Evolutionary conservation across 257 asterid species (phyloP), one percentile per base, ranked within the genome.

Genomic region (Nicotiana obtusifolia): DNA sequence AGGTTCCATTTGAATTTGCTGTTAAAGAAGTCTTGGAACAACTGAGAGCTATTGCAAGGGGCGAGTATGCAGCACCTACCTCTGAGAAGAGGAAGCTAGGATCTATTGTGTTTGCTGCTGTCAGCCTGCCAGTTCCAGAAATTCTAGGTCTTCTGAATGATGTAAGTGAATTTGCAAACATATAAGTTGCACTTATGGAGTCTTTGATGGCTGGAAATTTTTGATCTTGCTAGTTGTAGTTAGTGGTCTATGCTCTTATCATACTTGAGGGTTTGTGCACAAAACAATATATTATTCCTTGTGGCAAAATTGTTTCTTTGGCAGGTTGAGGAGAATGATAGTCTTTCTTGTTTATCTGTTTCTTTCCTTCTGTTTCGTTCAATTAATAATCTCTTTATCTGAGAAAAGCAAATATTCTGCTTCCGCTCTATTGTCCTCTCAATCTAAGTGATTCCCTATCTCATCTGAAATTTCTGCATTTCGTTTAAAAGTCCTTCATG

Each of bases 1-100:
- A 94, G 99, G 93, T 94, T 77, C 97, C 98, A 65, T 95, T 92
- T 81, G 91, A 87, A 60, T 84, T 69, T 78, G 88, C 94, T 64
- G 94, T 92, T 56, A 88, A 85, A 77, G 86, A 85, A 81, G 97
- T 94, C 37, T 26, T 86, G 77, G 89, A 91, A 82, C 99, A 94
- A 87, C 86, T 95, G 62, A 91, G 86, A 87, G 85, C 85, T 82
- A 87, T 95, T 77, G 97, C 95, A 0, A 91, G 90, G 88, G 98
- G 97, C 33, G 98, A 92, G 64, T 93, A 93, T 57, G 77, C 41
- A 64, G 84, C 93, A 22, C 97, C 97, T 19, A 83, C 84, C 76
- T 84, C 84, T 56, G 97, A 92, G 89, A 91, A 80, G 85, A 84
- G 97, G 80, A 91, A 84, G 71, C 86, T 91, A 60, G 97, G 93